Base-by-base conservation (phyloP, 352 stramenopile genomes). In the Phytophthora cactorum region DNA sequence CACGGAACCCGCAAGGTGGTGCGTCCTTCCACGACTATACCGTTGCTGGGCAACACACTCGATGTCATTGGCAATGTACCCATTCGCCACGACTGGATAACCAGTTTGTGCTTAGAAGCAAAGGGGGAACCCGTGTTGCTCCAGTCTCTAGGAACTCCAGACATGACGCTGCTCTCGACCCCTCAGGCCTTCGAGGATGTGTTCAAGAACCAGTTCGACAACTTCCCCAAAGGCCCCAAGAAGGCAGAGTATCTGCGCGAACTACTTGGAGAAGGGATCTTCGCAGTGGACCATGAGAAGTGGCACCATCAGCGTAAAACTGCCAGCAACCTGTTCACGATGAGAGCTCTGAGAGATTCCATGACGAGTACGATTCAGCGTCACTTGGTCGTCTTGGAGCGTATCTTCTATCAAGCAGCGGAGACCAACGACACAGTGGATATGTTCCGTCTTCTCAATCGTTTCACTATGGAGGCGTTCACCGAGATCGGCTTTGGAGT, bases 201-300 rank as follows among this genome's bases (percentile, higher is more conserved):
- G 34, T 63, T 82, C 55, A 84, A 86, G 55, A 86, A 68, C 22
- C 72, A 93, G 17, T 96, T 94, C 52, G 75, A 84, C 34, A 85
- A 75, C 52, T 95, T 93, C 59, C 64, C 73, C 2, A 96, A 96
- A 68, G 86, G 70, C 38, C 39, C 66, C 2, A 68, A 70, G 52
- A 74, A 75, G 41, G 47, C 43, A 7, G 67, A 69, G 46, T 75
- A 70, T 52, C 34, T 90, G 12, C 47, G 50, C 6, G 77, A 87
- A 46, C 25, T 88, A 11, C 56, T 86, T 6, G 72, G 79, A 52
- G 69, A 90, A 45, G 79, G 75, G n/a, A 88, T 88, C 43, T 87
- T 90, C 36, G 79, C 75, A 15, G 77, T 84, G 1, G 77, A 88
- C 41, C 52, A 72, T 25, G 59, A 67, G 43, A 76, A 78, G 61